A percentile compares a stretch with the other conserved stretches of the same genome.
phyloP scores from a whole-genome alignment of 78 protist species.

The Polysphondylium violaceum region DNA sequence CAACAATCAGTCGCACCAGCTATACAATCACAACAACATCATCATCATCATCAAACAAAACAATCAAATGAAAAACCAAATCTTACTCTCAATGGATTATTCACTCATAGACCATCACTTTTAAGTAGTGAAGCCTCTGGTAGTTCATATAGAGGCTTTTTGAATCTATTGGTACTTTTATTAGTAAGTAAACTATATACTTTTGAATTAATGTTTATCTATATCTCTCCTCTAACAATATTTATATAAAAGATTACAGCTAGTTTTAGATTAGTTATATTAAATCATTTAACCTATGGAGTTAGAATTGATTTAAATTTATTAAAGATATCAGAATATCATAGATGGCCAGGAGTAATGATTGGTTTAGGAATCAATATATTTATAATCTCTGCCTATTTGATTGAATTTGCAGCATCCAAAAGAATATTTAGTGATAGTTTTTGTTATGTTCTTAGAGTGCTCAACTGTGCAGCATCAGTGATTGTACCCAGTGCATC shows the following conservation, averaged over 20 bases:
- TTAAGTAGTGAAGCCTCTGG: slow-evolving; percentile 52
- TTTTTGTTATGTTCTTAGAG: slow-evolving; percentile 6
- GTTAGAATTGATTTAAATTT: slow-evolving; percentile 61
- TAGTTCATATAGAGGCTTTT: slow-evolving; percentile 36
- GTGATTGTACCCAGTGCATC: slow-evolving; percentile 22
- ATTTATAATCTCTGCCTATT: slow-evolving; percentile 27
- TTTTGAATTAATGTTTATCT: not conserved
- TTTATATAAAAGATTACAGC: slow-evolving; percentile 15
- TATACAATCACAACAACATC: not conserved
- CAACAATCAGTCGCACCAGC: not conserved
- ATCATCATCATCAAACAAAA: not conserved
- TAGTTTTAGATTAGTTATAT: slow-evolving; percentile 73
- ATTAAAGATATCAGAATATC: slow-evolving; percentile 58
- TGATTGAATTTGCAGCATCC: slow-evolving; percentile 37
- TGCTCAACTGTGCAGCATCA: slow-evolving; percentile 32
- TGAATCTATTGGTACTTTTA: slow-evolving; percentile 38
- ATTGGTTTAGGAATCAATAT: slow-evolving; percentile 42
- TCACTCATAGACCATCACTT: slow-evolving; percentile 38
- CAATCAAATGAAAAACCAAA: not conserved
- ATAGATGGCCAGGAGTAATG: slow-evolving; percentile 84
- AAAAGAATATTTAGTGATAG: not conserved
- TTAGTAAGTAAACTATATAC: not conserved
- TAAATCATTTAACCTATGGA: slow-evolving; percentile 79
- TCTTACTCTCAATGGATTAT: slow-evolving; percentile 22
- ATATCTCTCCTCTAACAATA: not conserved